Conservation (phyloP, 2,329 filamentous ascomycete species). For the Blastomyces emzantsi region DNA sequence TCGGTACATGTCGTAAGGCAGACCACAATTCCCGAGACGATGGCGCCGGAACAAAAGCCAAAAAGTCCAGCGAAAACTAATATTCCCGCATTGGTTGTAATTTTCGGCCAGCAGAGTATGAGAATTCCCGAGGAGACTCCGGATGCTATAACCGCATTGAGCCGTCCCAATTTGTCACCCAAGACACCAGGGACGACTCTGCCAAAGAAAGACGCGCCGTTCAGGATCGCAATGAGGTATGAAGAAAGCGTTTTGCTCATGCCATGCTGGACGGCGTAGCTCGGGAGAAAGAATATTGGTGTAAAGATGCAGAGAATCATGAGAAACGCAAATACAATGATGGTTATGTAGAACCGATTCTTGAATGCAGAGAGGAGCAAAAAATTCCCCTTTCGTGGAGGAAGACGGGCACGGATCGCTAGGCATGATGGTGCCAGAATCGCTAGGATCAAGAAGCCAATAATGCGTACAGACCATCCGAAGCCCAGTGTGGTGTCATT, state of each 20-base stretch:
- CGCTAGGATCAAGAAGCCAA: constrained; percentile 53
- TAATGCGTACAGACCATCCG: constrained; percentile 49
- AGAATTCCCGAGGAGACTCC: constrained; percentile 36
- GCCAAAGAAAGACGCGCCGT: constrained; percentile 52
- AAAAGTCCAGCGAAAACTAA: constrained; percentile 37
- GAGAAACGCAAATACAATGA: constrained; percentile 35
- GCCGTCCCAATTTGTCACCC: constrained; percentile 41
- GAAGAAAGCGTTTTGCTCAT: constrained; percentile 49
- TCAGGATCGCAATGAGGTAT: constrained; percentile 59
- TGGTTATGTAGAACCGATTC: neutral
- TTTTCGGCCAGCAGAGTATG: constrained; percentile 35
- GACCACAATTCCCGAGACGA: constrained; percentile 34
- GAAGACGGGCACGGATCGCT: constrained; percentile 42
- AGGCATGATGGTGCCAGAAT: constrained; percentile 45
- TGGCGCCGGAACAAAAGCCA: constrained; percentile 44
- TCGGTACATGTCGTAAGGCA: constrained; percentile 20
- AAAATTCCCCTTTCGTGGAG: constrained; percentile 33
- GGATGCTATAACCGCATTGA: constrained; percentile 45
- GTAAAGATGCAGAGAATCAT: constrained; percentile 40
- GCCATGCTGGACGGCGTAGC: constrained; percentile 53
- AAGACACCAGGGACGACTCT: constrained; percentile 50
- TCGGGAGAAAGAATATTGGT: constrained; percentile 45
- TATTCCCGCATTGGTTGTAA: constrained; percentile 31
- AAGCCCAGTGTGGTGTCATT: constrained; percentile 39
- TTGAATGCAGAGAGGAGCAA: constrained; percentile 35